Base-by-base conservation (phyloP, 2,329 filamentous ascomycete species). In the Seiridium unicorne region DNA sequence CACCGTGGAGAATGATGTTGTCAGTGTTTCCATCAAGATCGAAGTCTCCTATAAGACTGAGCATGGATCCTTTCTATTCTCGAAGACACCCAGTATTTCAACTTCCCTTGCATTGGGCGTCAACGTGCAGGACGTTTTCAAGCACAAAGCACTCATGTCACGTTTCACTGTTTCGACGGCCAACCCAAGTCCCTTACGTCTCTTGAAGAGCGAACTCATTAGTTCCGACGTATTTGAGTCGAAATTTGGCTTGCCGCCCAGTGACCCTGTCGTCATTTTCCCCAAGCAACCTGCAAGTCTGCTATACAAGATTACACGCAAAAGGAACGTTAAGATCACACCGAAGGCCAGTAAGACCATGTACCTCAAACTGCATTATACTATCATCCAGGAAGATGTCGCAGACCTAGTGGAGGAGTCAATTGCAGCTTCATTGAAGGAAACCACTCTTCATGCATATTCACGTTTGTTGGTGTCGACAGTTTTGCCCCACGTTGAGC, bases 81-180 rank as follows among this genome's bases (percentile, higher is more conserved):
- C 86, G 13, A 84, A 83, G 13, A 81, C 82, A 6, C 83, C 85
- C 26, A 84, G 81, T 3, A 81, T 96, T 26, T 84, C 88, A 3
- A 89, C 95, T 1, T 84, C 90, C 1, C 80, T 99, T 4, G 91
- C 92, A 0, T 81, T 99, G 3, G 93, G 94, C 3, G 95, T 99
- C 63, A 98, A 98, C 65, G 95, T 99, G 5, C 93, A 98, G 69
- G 95, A 99, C 67, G 86, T 96, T 35, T 98, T 98, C 79, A 96
- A 97, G 71, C 87, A 92, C 63, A 79, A 87, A 6, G 83, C 86
- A 0, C 81, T 98, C 0, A 95, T 95, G 70, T 97, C 93, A 0
- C 89, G 89, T 8, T 99, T 99, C 72, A 96, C 91, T 11, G 89
- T 99, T 57, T 93, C 92, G 10, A 93, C 93, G 0, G 89, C 92